A percentile compares a stretch with the other conserved stretches of the same genome.
phyloP scores from a whole-genome alignment of 257 asterid species.

The Plantago major region DNA sequence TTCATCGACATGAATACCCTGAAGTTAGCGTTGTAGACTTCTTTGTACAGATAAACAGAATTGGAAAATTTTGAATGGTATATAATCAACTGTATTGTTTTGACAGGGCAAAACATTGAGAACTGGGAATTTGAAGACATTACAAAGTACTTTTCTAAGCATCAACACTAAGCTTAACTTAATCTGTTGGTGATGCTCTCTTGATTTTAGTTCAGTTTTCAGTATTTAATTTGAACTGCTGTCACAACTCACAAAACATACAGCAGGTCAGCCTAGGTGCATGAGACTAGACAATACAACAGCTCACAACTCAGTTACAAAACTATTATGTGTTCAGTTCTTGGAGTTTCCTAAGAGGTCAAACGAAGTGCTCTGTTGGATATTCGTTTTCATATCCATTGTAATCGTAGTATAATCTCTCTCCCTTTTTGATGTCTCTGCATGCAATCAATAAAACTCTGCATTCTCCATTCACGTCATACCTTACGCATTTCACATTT shows the following conservation, averaged over 20 bases:
- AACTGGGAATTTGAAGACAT: too few relatives aligned
- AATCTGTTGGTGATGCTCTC: too few relatives aligned
- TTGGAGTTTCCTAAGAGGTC: slow-evolving; percentile 15
- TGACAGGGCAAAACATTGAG: too few relatives aligned
- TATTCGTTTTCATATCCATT: slow-evolving; percentile 85
- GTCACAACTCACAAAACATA: not conserved
- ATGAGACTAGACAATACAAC: not conserved
- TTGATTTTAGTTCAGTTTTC: too few relatives aligned
- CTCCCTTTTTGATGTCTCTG: slow-evolving; percentile 79
- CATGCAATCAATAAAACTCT: slow-evolving; percentile 70
- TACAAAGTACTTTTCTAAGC: too few relatives aligned
- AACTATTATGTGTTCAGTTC: not conserved
- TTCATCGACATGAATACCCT: too few relatives aligned
- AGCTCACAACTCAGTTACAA: slow-evolving; percentile 13
- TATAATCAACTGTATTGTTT: too few relatives aligned
- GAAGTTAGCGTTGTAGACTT: too few relatives aligned
- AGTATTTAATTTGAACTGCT: too few relatives aligned
- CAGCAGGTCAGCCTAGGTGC: not conserved
- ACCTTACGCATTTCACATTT: slow-evolving; percentile 83
- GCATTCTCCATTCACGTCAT: slow-evolving; percentile 65
- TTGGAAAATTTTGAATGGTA: too few relatives aligned
- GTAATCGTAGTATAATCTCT: slow-evolving; percentile 82
- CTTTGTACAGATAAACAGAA: too few relatives aligned
- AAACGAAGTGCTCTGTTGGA: slow-evolving; percentile 87
- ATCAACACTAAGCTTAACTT: too few relatives aligned